These are phyloP conservation scores for Penicillium sp. DNA, from an alignment of 2,329 filamentous ascomycete genomes.

Conservation along the genomic window DNA sequence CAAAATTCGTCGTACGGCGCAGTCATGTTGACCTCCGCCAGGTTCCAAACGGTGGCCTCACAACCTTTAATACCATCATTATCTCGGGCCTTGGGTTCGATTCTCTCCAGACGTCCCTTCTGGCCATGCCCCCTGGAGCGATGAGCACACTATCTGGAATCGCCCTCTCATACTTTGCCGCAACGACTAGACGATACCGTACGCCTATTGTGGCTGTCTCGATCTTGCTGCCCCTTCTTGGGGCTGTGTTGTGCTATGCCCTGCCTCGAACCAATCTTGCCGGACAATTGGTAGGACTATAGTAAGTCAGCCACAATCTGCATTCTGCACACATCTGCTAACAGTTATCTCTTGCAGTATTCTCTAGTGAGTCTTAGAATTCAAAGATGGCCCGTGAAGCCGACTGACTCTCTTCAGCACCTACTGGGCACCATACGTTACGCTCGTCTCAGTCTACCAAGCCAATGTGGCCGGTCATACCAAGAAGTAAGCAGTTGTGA, in stretches of 20 bases:
- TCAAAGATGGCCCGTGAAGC: too few species aligned
- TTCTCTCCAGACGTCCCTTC: slow-evolving; percentile 34
- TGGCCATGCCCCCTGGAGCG: slow-evolving; percentile 38
- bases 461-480: slow-evolving; percentile 40
- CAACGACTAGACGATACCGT: slow-evolving; percentile 20
- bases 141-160: slow-evolving; percentile 36
- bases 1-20: too few species aligned
- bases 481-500: too few species aligned
- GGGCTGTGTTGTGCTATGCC: slow-evolving; percentile 30
- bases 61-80: slow-evolving; percentile 40
- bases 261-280: slow-evolving; percentile 34
- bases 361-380: slow-evolving; percentile 13
- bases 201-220: slow-evolving; percentile 30
- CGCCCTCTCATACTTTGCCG: slow-evolving; percentile 30
- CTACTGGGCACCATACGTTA: slow-evolving; percentile 38
- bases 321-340: neutral
- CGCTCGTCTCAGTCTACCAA: slow-evolving; percentile 29
- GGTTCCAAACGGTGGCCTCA: slow-evolving; percentile 41
- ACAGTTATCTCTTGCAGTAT: neutral
- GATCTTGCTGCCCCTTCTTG: slow-evolving; percentile 33
- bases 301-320: slow-evolving; percentile 10
- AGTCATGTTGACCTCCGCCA: too few species aligned
- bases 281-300: slow-evolving; percentile 42
- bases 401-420: too few species aligned
- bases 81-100: slow-evolving; percentile 41